Conservation (phyloP, 73 alveolate species). For the Uronychia setigera region DNA sequence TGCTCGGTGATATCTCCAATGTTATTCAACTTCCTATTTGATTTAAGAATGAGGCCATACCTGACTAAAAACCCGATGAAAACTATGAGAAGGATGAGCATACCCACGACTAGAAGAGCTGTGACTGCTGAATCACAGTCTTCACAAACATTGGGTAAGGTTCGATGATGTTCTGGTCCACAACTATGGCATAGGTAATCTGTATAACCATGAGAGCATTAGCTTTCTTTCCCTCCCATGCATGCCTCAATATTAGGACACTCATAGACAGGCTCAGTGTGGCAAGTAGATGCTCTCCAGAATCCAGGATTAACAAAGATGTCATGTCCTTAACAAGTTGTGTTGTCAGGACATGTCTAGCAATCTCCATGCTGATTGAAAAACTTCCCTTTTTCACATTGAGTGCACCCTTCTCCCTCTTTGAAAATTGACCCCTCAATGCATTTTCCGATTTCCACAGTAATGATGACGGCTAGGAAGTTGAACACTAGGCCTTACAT, state of each 20-base stretch:
- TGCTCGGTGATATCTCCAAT: no score
- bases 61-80: not conserved
- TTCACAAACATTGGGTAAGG: not conserved
- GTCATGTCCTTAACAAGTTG: not conserved
- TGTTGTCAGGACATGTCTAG: not conserved
- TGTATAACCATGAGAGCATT: not conserved
- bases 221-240: not conserved
- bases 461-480: not conserved
- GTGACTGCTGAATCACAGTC: not conserved
- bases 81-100: not conserved
- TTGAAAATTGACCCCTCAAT: not conserved
- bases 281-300: not conserved
- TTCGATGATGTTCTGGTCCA: not conserved
- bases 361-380: not conserved
- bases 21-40: no score
- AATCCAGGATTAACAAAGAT: not conserved
- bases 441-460: not conserved
- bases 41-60: no score
- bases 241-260: not conserved
- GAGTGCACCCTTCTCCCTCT: not conserved
- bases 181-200: not conserved
- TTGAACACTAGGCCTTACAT: not conserved
- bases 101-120: not conserved
- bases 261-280: not conserved
- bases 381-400: not conserved